Base-by-base conservation (phyloP, 176 grass and related monocot species). In the Triticum timopheevii region DNA sequence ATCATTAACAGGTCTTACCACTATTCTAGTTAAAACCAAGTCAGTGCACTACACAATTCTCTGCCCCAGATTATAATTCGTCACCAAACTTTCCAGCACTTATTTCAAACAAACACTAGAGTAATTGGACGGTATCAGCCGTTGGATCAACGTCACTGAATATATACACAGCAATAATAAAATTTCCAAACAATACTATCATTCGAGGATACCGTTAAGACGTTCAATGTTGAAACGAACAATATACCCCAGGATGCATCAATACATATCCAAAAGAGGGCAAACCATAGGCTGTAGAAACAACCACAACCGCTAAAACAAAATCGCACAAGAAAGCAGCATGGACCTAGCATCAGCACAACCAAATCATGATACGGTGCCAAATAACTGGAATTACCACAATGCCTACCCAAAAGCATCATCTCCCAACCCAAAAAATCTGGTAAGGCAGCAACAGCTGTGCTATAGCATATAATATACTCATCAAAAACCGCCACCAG, bases 381-480 rank as follows among this genome's bases (percentile, higher is more conserved):
- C 80, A 69, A 28, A 38, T 61, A 75, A 81, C 42, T 15, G 74
- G 31, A 45, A 80, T 75, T 73, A 65, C 33, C 16, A 79, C 27
- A 22, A 45, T 25, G 64, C 23, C 54, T 45, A 73, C 12, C 73
- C 42, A 22, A 58, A 77, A 83, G 79, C 66, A 65, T 13, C 36
- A 80, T 13, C 42, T 17, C 19, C 20, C 65, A 34, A 71, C 56
- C 42, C 33, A 76, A 45, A 59, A 52, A 79, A 23, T 10, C 22
- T 59, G 34, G 10, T 28, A 23, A 84, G 59, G 47, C 38, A 39
- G 47, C 66, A 35, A 38, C 33, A 59, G 63, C 54, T 70, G 65
- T 40, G 22, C 13, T 73, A 82, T n/a, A 72, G 24, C 24, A 31
- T 62, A 73, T 62, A 73, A 65, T 63, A 20, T 19, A 20, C 40